Evolutionary conservation across 371 early-diverging fungal genomes (phyloP), one percentile per base, ranked within the genome.

Genomic region (Mortierella sp.): DNA sequence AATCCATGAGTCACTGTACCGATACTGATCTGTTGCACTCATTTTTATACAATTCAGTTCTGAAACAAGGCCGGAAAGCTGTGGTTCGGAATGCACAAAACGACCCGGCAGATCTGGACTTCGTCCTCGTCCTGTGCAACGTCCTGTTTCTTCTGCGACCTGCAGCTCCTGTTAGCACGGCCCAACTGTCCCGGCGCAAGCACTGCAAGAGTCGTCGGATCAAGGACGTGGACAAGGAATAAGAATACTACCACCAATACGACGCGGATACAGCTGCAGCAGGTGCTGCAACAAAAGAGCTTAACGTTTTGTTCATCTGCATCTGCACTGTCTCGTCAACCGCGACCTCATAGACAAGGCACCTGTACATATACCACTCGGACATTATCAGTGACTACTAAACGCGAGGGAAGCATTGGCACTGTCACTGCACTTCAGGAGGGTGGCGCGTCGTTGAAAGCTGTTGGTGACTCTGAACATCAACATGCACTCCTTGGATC

Each of bases 31-130:
- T n/a, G n/a, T n/a, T n/a, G n/a, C n/a, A n/a, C n/a, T n/a, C n/a
- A n/a, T n/a, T n/a, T n/a, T n/a, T 39, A 39, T 39, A 39, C 39
- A 39, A 17, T 39, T n/a, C n/a, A n/a, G n/a, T n/a, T n/a, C n/a
- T n/a, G n/a, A n/a, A n/a, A n/a, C n/a, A n/a, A n/a, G n/a, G n/a
- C n/a, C n/a, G n/a, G n/a, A n/a, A n/a, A n/a, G n/a, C 17, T 14
- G 19, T 24, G 21, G 56, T 34, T 51, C 39, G 56, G 61, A 50
- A 73, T 73, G 75, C 75, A 73, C 69, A 73, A 59, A 63, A 61
- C 75, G 42, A 68, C 75, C 27, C 53, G 75, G 52, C 68, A 67
- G 64, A 68, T 73, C 58, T 72, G 72, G 72, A 50, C 72, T 39
- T 51, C 60, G 21, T 66, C 68, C 44, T 60, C 72, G 52, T 53